phyloP scores from a whole-genome alignment of 257 asterid species.

The Perilla frutescens region DNA sequence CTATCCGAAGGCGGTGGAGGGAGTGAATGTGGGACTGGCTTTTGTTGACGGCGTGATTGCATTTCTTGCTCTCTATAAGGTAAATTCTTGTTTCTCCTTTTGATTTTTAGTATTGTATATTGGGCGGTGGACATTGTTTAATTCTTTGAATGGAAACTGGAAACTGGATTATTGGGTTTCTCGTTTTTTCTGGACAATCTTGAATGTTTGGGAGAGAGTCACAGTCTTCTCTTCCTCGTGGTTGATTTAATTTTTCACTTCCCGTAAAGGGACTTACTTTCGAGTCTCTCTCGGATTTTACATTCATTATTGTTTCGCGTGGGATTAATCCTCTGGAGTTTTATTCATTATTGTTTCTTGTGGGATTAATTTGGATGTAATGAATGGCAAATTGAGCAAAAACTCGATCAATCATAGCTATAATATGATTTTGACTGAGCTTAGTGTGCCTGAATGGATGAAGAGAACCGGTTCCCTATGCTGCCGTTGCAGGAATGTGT shows the following conservation, averaged over 20 bases:
- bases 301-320: neutral
- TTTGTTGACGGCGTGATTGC: slow-evolving; percentile 71
- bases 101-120: slow-evolving; percentile 16
- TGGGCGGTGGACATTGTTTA: slow-evolving; percentile 20
- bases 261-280: neutral
- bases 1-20: slow-evolving; percentile 66
- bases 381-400: slow-evolving; percentile 9
- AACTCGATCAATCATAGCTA: neutral
- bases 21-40: slow-evolving; percentile 70
- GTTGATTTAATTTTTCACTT: neutral
- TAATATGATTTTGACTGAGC: neutral
- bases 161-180: neutral
- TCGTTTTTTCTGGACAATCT: neutral
- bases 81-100: slow-evolving; percentile 18
- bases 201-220: slow-evolving; percentile 17
- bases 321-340: no score
- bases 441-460: slow-evolving; percentile 1
- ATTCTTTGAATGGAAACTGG: neutral
- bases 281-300: neutral
- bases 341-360: no score
- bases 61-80: slow-evolving; percentile 75
- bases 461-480: neutral
- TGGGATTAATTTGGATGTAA: slow-evolving; percentile 5
- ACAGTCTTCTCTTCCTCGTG: neutral
- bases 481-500: slow-evolving; percentile 1